Percentiles rank a stretch among this genome's conserved stretches.
phyloP scores from a whole-genome alignment of 371 early-diverging fungal species.

The Chytridium lagenaria region DNA sequence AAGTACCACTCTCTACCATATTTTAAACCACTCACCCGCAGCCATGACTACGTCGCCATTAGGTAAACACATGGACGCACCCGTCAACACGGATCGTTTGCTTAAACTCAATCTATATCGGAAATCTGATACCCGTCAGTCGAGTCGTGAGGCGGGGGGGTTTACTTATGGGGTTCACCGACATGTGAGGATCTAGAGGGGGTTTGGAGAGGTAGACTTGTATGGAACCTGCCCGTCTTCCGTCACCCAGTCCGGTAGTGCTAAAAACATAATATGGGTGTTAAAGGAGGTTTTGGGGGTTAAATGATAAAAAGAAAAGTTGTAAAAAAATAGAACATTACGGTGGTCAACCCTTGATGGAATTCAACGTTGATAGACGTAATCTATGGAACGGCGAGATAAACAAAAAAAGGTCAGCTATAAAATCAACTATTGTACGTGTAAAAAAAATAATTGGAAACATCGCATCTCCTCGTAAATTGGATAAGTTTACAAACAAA shows the following conservation, averaged over 20 bases:
- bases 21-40: neutral
- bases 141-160: neutral
- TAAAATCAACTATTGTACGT: too few species aligned
- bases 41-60: neutral
- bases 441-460: too few species aligned
- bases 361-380: neutral
- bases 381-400: neutral
- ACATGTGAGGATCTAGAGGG: neutral
- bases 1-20: neutral
- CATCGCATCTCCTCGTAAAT: too few species aligned
- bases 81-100: neutral
- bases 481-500: too few species aligned
- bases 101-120: neutral
- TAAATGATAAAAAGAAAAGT: neutral
- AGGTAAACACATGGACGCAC: neutral
- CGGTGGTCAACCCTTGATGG: neutral
- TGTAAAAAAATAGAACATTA: neutral
- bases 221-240: neutral
- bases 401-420: neutral
- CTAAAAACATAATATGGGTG: neutral
- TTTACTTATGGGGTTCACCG: neutral
- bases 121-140: neutral
- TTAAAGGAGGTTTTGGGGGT: neutral
- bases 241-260: neutral
- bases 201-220: neutral